A percentile compares a stretch with the other conserved stretches of the same genome.
Conservation (phyloP, 352 stramenopile genomes). For the Nothophytophthora sp. region DNA sequence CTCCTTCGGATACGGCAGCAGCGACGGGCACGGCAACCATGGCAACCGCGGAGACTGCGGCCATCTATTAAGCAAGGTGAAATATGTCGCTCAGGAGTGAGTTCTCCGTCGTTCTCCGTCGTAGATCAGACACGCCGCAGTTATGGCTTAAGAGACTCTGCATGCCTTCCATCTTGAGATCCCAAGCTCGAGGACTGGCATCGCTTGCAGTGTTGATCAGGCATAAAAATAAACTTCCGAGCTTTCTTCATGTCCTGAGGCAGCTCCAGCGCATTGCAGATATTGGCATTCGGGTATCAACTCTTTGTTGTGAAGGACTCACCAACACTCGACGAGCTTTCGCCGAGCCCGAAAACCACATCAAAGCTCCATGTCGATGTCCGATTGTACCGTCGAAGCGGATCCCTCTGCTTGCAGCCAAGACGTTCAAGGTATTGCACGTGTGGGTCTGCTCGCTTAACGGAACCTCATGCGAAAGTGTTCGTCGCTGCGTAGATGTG, state of each 20-base stretch:
- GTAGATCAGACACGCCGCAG: not conserved
- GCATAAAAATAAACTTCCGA: conserved; percentile 9
- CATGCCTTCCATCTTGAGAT: too few species aligned
- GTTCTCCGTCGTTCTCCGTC: not conserved
- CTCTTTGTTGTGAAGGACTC: not conserved
- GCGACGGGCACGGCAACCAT: conserved; percentile 56
- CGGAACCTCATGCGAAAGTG: too few species aligned
- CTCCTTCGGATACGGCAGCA: conserved; percentile 48
- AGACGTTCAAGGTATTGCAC: too few species aligned
- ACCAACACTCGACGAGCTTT: not conserved
- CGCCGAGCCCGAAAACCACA: not conserved
- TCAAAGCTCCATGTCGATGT: too few species aligned
- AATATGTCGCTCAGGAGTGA: conserved; percentile 10
- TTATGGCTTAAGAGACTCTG: too few species aligned
- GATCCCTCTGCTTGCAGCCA: too few species aligned
- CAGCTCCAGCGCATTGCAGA: not conserved
- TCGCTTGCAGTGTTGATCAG: not conserved
- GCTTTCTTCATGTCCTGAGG: conserved; percentile 7
- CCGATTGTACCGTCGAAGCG: too few species aligned
- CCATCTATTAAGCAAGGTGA: conserved; percentile 23
- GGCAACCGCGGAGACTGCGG: conserved; percentile 73
- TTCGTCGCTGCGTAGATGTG: too few species aligned
- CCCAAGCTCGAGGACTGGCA: too few species aligned
- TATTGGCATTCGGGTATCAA: not conserved
- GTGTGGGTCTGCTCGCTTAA: too few species aligned